Evolutionary conservation across 169 alveolate species (phyloP).

Genomic region (Perkinsus olseni): DNA sequence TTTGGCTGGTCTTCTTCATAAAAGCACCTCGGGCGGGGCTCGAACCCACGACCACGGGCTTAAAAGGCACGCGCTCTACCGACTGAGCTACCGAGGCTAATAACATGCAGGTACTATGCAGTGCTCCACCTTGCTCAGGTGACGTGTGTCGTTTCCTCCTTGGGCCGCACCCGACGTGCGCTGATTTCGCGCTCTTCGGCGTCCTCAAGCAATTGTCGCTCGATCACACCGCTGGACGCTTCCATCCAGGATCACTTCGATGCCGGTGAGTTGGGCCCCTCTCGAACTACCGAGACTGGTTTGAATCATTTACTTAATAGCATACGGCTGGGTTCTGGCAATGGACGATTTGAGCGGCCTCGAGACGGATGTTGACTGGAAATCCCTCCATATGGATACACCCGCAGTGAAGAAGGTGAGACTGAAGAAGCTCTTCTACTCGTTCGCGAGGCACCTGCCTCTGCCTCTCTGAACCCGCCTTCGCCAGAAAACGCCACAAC

Average conservation of each 20-base stretch:
- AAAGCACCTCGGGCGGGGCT: no score
- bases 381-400: not conserved
- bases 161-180: not conserved
- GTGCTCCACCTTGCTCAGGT: not conserved
- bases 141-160: not conserved
- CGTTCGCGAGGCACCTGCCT: not conserved
- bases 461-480: not conserved
- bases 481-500: no score
- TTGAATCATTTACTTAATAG: not conserved
- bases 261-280: not conserved
- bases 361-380: not conserved
- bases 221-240: not conserved
- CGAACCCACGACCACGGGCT: constrained; percentile 98
- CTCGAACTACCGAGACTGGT: not conserved
- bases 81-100: constrained; percentile 70
- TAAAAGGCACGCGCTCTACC: constrained; percentile 97
- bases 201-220: not conserved
- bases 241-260: not conserved
- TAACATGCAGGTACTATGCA: not conserved
- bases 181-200: not conserved
- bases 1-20: no score
- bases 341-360: not conserved
- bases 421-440: not conserved
- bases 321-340: not conserved
- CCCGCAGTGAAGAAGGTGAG: not conserved